Conservation (phyloP, 371 early-diverging fungal species). For the Mortierella sp. region DNA sequence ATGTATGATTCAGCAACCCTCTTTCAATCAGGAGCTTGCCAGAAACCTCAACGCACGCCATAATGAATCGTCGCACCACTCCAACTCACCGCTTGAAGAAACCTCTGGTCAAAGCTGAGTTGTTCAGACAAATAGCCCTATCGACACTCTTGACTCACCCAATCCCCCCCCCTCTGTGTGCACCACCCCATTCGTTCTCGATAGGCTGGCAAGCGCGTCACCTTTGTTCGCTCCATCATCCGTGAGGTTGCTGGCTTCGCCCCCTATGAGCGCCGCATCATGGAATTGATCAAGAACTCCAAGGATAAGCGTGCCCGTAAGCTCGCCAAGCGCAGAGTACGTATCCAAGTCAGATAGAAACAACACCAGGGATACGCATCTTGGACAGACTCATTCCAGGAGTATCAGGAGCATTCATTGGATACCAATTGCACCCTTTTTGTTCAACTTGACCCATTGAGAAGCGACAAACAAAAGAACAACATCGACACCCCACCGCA, state of each 20-base stretch:
- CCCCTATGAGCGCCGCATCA: conserved; percentile 98
- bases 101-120: too few relatives aligned
- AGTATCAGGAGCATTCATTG: too few relatives aligned
- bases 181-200: conserved; percentile 34
- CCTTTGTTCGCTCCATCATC: conserved; percentile 92
- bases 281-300: conserved; percentile 99
- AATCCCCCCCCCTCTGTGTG: background rate
- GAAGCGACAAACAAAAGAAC: too few relatives aligned
- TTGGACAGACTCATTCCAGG: too few relatives aligned
- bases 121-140: too few relatives aligned
- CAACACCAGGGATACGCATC: too few relatives aligned
- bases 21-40: background rate
- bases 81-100: too few relatives aligned
- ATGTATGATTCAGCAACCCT: conserved; percentile 20
- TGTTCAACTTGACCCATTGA: too few relatives aligned
- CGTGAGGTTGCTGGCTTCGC: conserved; percentile 98
- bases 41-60: too few relatives aligned
- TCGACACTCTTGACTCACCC: conserved; percentile 3
- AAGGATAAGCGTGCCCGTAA: conserved; percentile 99
- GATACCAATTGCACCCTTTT: too few relatives aligned
- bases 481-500: too few relatives aligned
- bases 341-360: conserved; percentile 22
- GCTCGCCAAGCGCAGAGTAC: conserved; percentile 97
- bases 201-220: conserved; percentile 84
- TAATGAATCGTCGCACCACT: too few relatives aligned